phyloP scores from a whole-genome alignment of 2,329 filamentous ascomycete species.

The Diaporthe batatas region DNA sequence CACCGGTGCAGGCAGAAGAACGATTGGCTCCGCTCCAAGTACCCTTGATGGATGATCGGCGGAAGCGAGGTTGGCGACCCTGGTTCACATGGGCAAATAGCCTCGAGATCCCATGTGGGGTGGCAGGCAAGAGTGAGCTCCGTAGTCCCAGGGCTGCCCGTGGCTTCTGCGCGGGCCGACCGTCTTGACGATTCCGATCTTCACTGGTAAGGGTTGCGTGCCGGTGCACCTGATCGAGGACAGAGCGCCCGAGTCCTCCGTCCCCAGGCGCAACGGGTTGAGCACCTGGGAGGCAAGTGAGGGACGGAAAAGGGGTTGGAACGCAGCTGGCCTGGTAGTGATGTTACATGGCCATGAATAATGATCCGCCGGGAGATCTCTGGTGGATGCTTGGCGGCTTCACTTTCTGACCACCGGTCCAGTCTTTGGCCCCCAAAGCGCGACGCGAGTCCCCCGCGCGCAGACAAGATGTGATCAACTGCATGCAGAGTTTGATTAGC shows the following conservation, averaged over 20 bases:
- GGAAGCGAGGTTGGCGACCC: conserved; percentile 36
- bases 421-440: conserved; percentile 27
- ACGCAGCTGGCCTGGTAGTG: conserved; percentile 12
- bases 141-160: background rate
- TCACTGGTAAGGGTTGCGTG: background rate
- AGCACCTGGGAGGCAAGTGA: background rate
- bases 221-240: background rate
- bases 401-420: conserved; percentile 23
- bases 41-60: conserved; percentile 35
- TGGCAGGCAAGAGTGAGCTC: conserved; percentile 12
- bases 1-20: conserved; percentile 1
- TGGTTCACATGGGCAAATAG: conserved; percentile 29
- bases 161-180: conserved; percentile 11
- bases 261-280: background rate
- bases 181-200: background rate
- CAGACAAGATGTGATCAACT: conserved; percentile 30
- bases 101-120: conserved; percentile 29
- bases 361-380: conserved; percentile 36
- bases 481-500: conserved; percentile 29
- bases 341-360: conserved; percentile 19
- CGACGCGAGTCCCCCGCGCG: conserved; percentile 3
- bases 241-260: background rate
- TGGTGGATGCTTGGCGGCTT: conserved; percentile 31
- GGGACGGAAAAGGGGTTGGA: conserved; percentile 16
- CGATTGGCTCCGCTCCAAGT: conserved; percentile 22